phyloP scores from a whole-genome alignment of 345 rosid species.

The Eucalyptus erythrocorys region DNA sequence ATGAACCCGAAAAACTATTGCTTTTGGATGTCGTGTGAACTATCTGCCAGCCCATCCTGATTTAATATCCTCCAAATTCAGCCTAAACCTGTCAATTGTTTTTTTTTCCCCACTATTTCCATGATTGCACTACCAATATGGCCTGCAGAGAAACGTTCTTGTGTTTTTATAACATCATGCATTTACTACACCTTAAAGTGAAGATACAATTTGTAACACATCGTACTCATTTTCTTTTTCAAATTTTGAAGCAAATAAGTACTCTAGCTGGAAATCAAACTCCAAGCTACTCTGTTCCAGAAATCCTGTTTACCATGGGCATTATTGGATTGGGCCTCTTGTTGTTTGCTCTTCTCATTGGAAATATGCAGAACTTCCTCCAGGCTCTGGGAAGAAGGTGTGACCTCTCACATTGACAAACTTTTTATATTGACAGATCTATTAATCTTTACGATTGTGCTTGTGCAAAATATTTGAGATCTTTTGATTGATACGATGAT shows the following conservation, averaged over 20 bases:
- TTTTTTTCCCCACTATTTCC: not conserved
- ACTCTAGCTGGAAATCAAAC: slow-evolving; percentile 81
- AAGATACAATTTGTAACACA: not conserved
- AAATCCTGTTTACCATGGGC: slow-evolving; percentile 83
- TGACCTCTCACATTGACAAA: not conserved
- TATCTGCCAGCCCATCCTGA: not conserved
- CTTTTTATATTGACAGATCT: not conserved
- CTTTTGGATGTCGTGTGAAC: not conserved
- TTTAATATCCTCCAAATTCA: not conserved
- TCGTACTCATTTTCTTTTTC: not conserved
- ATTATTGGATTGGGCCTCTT: slow-evolving; percentile 77
- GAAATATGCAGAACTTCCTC: slow-evolving; percentile 93
- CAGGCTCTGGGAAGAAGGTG: slow-evolving; percentile 79
- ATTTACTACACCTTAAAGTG: not conserved
- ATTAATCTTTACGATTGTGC: not conserved
- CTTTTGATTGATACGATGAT: not conserved
- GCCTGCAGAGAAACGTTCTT: not conserved
- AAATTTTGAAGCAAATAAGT: slow-evolving; percentile 73
- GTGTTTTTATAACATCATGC: not conserved
- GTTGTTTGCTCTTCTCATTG: slow-evolving; percentile 88
- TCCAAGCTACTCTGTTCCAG: slow-evolving; percentile 76
- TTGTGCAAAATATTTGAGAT: not conserved
- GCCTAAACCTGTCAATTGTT: not conserved
- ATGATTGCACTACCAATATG: not conserved
- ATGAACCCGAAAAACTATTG: not conserved